Base-by-base conservation (phyloP, 2,329 filamentous ascomycete genomes). In the Colletotrichum higginsianum region DNA sequence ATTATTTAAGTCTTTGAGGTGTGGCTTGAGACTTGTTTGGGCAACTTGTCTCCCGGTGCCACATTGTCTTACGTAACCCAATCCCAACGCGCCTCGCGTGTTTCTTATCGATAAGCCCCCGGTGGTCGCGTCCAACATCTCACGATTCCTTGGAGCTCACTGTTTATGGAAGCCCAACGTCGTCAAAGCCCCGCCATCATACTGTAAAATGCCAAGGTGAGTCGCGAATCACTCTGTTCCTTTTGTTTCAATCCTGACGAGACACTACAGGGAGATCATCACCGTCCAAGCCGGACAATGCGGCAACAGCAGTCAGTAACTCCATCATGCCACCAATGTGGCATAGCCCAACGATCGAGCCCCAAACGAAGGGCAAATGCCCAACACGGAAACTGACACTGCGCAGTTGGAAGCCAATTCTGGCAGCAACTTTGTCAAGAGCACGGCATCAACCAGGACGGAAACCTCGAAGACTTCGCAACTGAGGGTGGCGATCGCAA, bases 371-470 rank as follows among this genome's bases (percentile, higher is more conserved):
- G 23, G 21, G 64, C 44, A 57, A 16, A 30, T 46, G 46, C 57
- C 15, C 30, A 18, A 26, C 9, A 57, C 60, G 18, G 38, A 30
- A 12, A 65, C 82, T 86, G 75, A 86, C 77, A 61, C 18, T 65
- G 35, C 72, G 49, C 79, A 98, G 95, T 98, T 82, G 96, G 96
- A 72, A 96, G 94, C 79, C 94, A 98, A 81, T 99, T 99, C 85
- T 99, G 96, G 96, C 96, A 98, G 83, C 96, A 98, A 84, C 90
- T 98, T 72, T 99, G 96, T 83, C 93, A 96, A 81, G 96, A 99
- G 84, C 96, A 99, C 81, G 96, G 97, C 74, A 99, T 99, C 85
- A 98, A 93, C 79, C 94, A 96, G 81, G 95, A 98, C 84, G 96
- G 96, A 70, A 98, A 98, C 81, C 89, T 99, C 70, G 95, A 98